Base-by-base conservation (phyloP, 2,329 filamentous ascomycete species). In the Fusarium luffae region DNA sequence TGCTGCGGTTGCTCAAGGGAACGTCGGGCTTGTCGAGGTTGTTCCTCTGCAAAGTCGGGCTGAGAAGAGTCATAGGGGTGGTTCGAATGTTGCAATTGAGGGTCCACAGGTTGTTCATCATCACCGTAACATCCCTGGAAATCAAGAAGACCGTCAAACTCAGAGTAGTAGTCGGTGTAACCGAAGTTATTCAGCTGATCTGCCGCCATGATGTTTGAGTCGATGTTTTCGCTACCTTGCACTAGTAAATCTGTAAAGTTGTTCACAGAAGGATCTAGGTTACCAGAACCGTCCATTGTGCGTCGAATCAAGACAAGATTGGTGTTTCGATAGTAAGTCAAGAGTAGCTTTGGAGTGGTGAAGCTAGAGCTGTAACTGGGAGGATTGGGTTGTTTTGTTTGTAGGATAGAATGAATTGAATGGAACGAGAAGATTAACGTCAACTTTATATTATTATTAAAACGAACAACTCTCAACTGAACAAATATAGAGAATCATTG, bases 401-500 rank as follows among this genome's bases (percentile, higher is more conserved):
- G 48, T 40, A n/a, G 19, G 49, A 19, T 41, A 4, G 13, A 52
- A 21, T 42, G 34, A 52, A 28, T 19, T 19, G 32, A 42, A 41
- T 42, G 18, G n/a, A 42, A 52, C n/a, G n/a, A 28, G 18, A 37
- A n/a, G 34, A 18, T 21, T 13, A 37, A 19, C 16, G 16, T 23
- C 18, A 23, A 27, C 25, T 52, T 50, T 52, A 52, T 52, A 42
- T 52, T 52, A 52, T 25, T 52, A 52, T 27, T n/a, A 21, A 21
- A 44, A 44, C 21, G 34, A 41, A 27, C 18, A 42, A 19, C 4
- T 21, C 49, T 7, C 23, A 4, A 16, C 23, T 51, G 32, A 48
- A 21, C 19, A 52, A 28, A 52, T 42, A 41, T 52, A 52, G 34
- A 42, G 10, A n/a, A 21, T 64, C 44, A 66, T 58, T 71, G 59